phyloP scores from a whole-genome alignment of 768 basidiomycete genomes.

The Hygrophorus russula region DNA sequence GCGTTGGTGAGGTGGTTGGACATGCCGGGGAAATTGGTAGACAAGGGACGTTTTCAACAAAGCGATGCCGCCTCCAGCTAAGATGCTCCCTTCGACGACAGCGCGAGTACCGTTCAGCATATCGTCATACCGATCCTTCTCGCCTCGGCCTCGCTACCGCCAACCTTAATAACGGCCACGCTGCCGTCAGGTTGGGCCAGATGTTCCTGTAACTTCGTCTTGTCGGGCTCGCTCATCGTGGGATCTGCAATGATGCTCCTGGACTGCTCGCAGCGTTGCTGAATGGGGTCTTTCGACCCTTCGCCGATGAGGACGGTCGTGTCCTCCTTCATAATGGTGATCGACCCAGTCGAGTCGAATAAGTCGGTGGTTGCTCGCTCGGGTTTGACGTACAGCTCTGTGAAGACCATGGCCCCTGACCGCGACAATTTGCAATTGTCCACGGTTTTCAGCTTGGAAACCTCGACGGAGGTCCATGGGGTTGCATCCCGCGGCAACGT shows the following conservation, averaged over 20 bases:
- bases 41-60: constrained; percentile 75
- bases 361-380: constrained; percentile 82
- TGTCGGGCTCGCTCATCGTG: constrained; percentile 88
- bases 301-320: constrained; percentile 93
- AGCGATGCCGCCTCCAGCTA: constrained; percentile 93
- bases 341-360: constrained; percentile 82
- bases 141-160: constrained; percentile 92
- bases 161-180: constrained; percentile 98
- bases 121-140: constrained; percentile 98
- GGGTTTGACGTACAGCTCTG: constrained; percentile 94
- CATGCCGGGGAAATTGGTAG: constrained; percentile 40
- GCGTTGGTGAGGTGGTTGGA: constrained; percentile 46
- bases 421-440: constrained; percentile 97
- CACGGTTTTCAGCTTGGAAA: constrained; percentile 90
- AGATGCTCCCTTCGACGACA: constrained; percentile 96
- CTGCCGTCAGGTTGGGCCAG: constrained; percentile 93
- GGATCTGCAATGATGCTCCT: constrained; percentile 73
- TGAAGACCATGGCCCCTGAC: constrained; percentile 98
- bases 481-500: constrained; percentile 98
- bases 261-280: constrained; percentile 93
- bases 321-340: constrained; percentile 97
- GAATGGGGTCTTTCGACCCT: constrained; percentile 82
- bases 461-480: constrained; percentile 99
- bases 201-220: constrained; percentile 90
- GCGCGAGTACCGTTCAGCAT: constrained; percentile 95